A percentile compares a stretch with the other conserved stretches of the same genome.
Conservation (phyloP, 75 land plant genomes). For the Cunninghamia lanceolata region DNA sequence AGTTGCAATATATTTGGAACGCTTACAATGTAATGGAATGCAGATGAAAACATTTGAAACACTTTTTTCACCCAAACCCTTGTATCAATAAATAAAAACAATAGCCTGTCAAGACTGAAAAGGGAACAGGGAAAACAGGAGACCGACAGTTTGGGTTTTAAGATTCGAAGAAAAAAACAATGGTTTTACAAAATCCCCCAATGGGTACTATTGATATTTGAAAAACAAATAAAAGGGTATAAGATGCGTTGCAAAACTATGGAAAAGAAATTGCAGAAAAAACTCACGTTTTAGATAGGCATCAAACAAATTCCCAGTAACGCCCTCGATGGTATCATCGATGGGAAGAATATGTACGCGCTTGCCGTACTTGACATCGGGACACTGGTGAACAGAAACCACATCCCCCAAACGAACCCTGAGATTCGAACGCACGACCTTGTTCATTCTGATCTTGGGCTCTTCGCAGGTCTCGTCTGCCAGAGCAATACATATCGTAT, state of each 20-base stretch:
- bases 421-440: slow-evolving; percentile 37
- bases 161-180: too few relatives aligned
- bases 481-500: slow-evolving; percentile 36
- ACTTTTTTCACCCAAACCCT: neutral
- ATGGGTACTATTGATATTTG: neutral
- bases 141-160: too few relatives aligned
- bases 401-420: slow-evolving; percentile 37
- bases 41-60: neutral
- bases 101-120: too few relatives aligned
- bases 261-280: neutral
- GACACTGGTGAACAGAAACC: slow-evolving; percentile 20
- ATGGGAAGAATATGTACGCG: neutral
- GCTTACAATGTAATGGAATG: neutral
- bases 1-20: neutral
- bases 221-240: neutral
- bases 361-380: too few relatives aligned
- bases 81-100: neutral
- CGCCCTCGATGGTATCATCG: slow-evolving; percentile 42
- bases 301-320: slow-evolving; percentile 41
- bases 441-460: slow-evolving; percentile 47
- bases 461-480: slow-evolving; percentile 43
- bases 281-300: slow-evolving; percentile 39
- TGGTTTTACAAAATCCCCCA: neutral
- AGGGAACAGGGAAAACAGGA: too few relatives aligned
- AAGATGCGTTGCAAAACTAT: neutral